Base-by-base conservation (phyloP, 805 yeast species). In the Maudiozyma pseudohumilis region DNA sequence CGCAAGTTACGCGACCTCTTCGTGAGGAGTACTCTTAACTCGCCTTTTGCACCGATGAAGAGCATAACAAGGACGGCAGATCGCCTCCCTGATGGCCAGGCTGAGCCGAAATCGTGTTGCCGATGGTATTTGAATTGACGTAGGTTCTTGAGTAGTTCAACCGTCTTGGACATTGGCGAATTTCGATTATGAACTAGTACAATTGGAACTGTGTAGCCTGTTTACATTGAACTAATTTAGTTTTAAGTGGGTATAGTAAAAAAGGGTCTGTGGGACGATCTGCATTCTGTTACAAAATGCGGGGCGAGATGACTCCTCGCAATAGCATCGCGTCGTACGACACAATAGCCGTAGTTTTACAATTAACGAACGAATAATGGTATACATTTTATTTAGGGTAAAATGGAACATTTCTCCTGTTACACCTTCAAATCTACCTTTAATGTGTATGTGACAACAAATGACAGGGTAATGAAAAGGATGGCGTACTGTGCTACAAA, bases 61-160 rank as follows among this genome's bases (percentile, higher is more conserved):
- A 88, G 68, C 13, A 87, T 64, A 0, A 86, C 68, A 49, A 87
- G 67, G 15, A 88, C 96, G 0, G 89, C 77, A 0, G 95, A 79
- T 33, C 96, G 67, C 39, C 96, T 65, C 6, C 66, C 48, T 0
- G 70, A 55, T 0, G 95, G 95, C 95, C 88, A 82, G 3, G 78
- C 60, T 6, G 79, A 56, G n/a, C 51, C 37, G 2, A 53, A n/a
- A 0, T 64, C 60, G 13, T 46, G 43, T 22, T 40, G 24, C 15
- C 37, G 23, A 17, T 39, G 40, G 16, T 46, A 35, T 24, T 38
- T 31, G 34, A 50, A 55, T 16, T 33, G 37, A 13, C 45, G 35
- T 19, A 55, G 37, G 23, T 50, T 55, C 7, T 41, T 45, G 16
- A 55, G 28, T 30, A 54, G 36, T 20, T 38, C 42, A 29, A 21